These are phyloP conservation scores for Saccharomycodes ludwigii DNA, from an alignment of 805 yeast species.

Conservation along the genomic window DNA sequence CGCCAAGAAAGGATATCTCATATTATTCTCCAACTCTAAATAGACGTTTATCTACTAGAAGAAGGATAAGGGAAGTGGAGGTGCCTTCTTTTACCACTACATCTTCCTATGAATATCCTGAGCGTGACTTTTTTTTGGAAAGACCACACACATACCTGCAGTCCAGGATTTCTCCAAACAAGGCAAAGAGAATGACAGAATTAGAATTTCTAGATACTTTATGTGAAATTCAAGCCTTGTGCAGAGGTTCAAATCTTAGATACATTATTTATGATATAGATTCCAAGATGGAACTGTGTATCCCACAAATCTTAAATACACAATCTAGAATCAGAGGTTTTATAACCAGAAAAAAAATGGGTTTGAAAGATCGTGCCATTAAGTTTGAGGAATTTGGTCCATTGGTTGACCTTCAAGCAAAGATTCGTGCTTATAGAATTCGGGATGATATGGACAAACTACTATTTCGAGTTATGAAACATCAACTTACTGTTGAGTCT, in stretches of 20 bases:
- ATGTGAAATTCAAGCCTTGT: conserved; percentile 65
- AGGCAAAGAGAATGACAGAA: conserved; percentile 20
- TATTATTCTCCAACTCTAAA: conserved; percentile 24
- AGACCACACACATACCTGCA: conserved; percentile 3
- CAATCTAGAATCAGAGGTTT: conserved; percentile 43
- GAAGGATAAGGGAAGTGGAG: conserved; percentile 11
- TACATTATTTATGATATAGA: conserved; percentile 50
- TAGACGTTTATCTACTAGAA: conserved; percentile 16
- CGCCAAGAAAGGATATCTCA: conserved; percentile 9
- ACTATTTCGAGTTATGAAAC: neutral
- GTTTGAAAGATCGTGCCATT: neutral
- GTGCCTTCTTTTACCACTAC: too few relatives aligned
- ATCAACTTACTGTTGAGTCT: neutral
- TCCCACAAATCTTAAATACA: conserved; percentile 34
- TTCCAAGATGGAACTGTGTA: conserved; percentile 47
- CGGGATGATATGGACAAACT: conserved; percentile 4
- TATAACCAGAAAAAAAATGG: conserved; percentile 14
- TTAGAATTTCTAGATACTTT: conserved; percentile 15
- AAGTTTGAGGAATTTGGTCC: too few relatives aligned
- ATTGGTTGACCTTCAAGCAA: too few relatives aligned
- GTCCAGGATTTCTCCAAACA: conserved; percentile 22
- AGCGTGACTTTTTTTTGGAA: too few relatives aligned
- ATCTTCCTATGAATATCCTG: too few relatives aligned
- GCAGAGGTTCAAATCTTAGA: conserved; percentile 58
- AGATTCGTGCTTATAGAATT: too few relatives aligned